Conservation (phyloP, 371 early-diverging fungal genomes). For the Saksenaea vasiformis region DNA sequence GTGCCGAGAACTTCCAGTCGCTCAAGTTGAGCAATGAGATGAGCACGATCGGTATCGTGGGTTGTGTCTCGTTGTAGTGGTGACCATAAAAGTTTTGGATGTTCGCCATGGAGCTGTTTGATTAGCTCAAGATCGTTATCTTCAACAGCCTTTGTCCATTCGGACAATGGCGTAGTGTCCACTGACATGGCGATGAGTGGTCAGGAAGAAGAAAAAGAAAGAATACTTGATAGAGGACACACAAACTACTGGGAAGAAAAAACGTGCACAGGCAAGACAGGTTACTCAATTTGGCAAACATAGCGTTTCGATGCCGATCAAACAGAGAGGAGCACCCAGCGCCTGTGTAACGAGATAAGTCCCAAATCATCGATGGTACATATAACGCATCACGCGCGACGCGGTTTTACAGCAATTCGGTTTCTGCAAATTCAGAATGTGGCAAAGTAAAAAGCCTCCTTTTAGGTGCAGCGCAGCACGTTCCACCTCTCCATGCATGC, state of each 20-base stretch:
- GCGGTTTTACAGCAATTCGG: neutral
- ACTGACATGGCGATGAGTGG: slow-evolving; percentile 13
- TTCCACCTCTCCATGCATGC: no score
- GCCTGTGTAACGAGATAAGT: neutral
- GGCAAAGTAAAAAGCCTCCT: no score
- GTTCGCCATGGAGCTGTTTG: slow-evolving; percentile 16
- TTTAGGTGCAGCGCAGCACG: no score
- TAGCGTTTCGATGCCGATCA: slow-evolving; percentile 2
- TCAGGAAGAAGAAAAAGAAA: neutral
- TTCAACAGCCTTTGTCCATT: slow-evolving; percentile 36
- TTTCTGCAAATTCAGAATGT: neutral
- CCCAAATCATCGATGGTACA: neutral
- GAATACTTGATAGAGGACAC: slow-evolving; percentile 3
- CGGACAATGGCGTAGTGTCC: slow-evolving; percentile 12
- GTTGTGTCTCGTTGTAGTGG: slow-evolving; percentile 10
- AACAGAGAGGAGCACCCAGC: neutral
- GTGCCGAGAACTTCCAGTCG: slow-evolving; percentile 13
- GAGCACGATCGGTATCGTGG: slow-evolving; percentile 14
- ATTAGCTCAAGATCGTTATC: slow-evolving; percentile 25
- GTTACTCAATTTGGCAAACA: slow-evolving; percentile 5
- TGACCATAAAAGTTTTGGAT: slow-evolving; percentile 39
- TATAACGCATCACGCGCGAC: neutral
- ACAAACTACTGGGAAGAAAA: slow-evolving; percentile 12
- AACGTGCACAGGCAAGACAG: slow-evolving; percentile 4
- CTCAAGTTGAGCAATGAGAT: slow-evolving; percentile 15